These are phyloP conservation scores for Tolypocladium nubicola DNA, from an alignment of 2,329 filamentous ascomycete species.

Conservation along the genomic window DNA sequence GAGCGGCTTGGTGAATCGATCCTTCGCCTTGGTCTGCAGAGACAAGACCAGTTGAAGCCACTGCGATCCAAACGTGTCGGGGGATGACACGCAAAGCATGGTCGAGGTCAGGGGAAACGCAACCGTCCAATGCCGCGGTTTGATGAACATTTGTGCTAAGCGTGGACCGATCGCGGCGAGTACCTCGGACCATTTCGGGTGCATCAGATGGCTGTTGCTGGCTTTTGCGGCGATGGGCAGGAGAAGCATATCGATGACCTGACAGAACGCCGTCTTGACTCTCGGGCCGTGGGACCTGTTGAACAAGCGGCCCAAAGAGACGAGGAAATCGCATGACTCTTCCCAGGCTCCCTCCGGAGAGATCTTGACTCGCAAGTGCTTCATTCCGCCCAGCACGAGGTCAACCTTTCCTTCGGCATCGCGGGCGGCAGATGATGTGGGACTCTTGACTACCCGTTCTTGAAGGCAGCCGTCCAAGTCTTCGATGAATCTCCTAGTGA, in stretches of 20 bases:
- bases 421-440: conserved; percentile 41
- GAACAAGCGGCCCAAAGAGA: conserved; percentile 72
- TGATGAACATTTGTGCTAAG: conserved; percentile 74
- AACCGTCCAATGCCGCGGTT: conserved; percentile 84
- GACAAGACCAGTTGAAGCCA: conserved; percentile 77
- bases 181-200: conserved; percentile 80
- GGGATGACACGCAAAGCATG: conserved; percentile 77
- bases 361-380: conserved; percentile 69
- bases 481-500: conserved; percentile 69
- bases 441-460: conserved; percentile 62
- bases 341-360: conserved; percentile 69
- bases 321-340: conserved; percentile 81
- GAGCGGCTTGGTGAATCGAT: conserved; percentile 65
- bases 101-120: conserved; percentile 83
- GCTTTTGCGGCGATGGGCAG: conserved; percentile 79
- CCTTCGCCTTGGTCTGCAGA: conserved; percentile 73
- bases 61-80: conserved; percentile 72
- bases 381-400: conserved; percentile 83
- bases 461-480: conserved; percentile 73
- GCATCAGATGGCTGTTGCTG: conserved; percentile 61
- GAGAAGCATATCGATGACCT: conserved; percentile 77
- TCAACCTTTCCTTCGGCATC: conserved; percentile 76
- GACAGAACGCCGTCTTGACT: conserved; percentile 90
- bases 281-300: conserved; percentile 75
- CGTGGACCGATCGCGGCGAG: conserved; percentile 68